Evolutionary conservation across 371 early-diverging fungal species (phyloP).

Genomic region (Cokeromyces recurvatus): DNA sequence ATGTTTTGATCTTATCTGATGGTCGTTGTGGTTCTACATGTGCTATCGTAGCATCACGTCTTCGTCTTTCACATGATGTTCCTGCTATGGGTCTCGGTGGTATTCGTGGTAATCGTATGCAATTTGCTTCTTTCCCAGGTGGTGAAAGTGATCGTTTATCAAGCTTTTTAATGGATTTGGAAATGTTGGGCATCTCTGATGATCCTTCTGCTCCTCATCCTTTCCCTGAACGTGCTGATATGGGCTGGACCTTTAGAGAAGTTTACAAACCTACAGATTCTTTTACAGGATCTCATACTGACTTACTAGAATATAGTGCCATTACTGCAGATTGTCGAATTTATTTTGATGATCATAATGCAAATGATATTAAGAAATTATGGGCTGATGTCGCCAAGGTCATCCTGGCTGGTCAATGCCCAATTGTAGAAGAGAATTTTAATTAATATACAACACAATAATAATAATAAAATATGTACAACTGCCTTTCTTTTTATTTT

Average conservation of each 20-base stretch:
- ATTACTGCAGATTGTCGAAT: constrained; percentile 46
- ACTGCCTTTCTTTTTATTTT: no score
- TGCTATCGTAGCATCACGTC: constrained; percentile 49
- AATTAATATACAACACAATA: no score
- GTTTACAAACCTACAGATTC: constrained; percentile 31
- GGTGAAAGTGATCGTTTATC: constrained; percentile 49
- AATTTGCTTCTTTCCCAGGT: constrained; percentile 50
- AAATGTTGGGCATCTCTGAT: constrained; percentile 26
- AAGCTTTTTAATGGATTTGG: constrained; percentile 42
- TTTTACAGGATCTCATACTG: constrained; percentile 24
- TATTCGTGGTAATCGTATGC: constrained; percentile 51
- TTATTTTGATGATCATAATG: constrained; percentile 41
- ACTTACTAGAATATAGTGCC: constrained; percentile 42
- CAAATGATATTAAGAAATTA: constrained; percentile 35
- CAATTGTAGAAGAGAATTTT: no score
- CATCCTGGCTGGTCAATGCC: constrained; percentile 34
- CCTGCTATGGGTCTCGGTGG: constrained; percentile 51
- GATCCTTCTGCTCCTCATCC: constrained; percentile 43
- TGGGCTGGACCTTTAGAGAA: constrained; percentile 53
- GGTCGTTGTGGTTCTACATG: constrained; percentile 52
- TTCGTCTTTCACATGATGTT: constrained; percentile 43
- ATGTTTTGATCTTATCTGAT: constrained; percentile 39
- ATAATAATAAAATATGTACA: no score
- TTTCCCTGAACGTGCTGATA: constrained; percentile 48
- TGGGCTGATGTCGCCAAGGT: constrained; percentile 41